phyloP scores from a whole-genome alignment of 1,284 basidiomycete species.

The Fomitopsis schrenkii region DNA sequence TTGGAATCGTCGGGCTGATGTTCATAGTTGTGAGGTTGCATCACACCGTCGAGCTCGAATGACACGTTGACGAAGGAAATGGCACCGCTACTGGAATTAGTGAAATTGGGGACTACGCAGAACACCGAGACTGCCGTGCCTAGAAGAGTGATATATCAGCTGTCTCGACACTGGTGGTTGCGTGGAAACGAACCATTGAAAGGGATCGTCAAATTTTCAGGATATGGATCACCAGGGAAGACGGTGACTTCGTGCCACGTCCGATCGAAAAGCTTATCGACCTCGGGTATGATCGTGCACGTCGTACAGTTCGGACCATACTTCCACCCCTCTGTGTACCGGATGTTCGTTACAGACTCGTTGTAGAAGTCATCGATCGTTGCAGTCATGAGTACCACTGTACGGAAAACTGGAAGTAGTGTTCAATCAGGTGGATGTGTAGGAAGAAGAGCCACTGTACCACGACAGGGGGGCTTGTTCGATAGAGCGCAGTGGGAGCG shows the following conservation, averaged over 20 bases:
- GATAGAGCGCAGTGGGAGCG: neutral
- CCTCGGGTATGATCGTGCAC: neutral
- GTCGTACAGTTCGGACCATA: neutral
- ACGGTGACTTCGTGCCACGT: slow-evolving; percentile 1
- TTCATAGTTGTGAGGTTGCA: slow-evolving; percentile 10
- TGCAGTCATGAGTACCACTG: neutral
- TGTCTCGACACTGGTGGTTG: neutral
- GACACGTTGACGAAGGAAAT: slow-evolving; percentile 20
- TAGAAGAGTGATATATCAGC: neutral
- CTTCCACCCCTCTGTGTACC: neutral
- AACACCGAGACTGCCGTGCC: slow-evolving; percentile 16
- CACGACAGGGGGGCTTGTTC: neutral
- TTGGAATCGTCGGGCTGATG: slow-evolving; percentile 15
- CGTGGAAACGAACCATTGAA: neutral
- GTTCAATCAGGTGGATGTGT: neutral
- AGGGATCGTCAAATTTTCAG: neutral
- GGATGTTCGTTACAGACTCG: neutral
- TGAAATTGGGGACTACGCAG: slow-evolving; percentile 22
- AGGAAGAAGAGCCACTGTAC: neutral
- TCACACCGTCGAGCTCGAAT: slow-evolving; percentile 23
- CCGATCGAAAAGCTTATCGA: neutral
- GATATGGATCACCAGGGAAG: neutral
- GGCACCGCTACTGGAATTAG: slow-evolving; percentile 5
- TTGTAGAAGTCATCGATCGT: slow-evolving; percentile 1
- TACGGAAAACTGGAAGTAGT: neutral